Base-by-base conservation (phyloP, 2,329 filamentous ascomycete species). In the Thielaviopsis euricoi region DNA sequence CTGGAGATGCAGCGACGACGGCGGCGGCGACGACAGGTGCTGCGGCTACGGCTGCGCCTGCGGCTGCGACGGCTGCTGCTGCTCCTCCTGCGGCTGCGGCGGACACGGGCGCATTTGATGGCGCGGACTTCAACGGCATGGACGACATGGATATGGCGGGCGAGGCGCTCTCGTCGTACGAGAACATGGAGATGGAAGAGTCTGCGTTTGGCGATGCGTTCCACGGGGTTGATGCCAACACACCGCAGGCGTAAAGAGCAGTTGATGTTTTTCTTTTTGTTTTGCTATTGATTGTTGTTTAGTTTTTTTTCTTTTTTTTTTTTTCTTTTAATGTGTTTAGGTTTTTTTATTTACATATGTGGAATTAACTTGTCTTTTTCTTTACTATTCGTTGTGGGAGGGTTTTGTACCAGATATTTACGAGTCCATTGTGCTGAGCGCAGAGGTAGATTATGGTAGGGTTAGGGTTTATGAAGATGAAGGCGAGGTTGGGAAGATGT, bases 131-230 rank as follows among this genome's bases (percentile, higher is more conserved):
- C 63, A 77, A 76, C 65, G 79, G 80, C 25, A 72, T 85, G 7
- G 81, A 76, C 17, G 81, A 85, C 62, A 70, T 86, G 50, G 83
- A 89, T 67, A 82, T 83, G 23, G 85, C 84, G 0, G 85, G 83
- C 15, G 84, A 88, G 65, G 85, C 83, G 3, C 71, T 89, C 40
- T 82, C 82, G 2, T 79, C 79, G n/a, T 77, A 79, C 66, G 68
- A 83, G 55, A 76, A 78, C 64, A 78, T 83, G 72, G 85, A 84
- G 62, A 78, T 89, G 73, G 85, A 88, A 52, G 85, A 89, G 65
- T 88, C 84, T 40, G 87, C 86, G 1, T 93, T 93, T 71, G 87
- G 86, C 2, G 86, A 93, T 64, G 87, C 87, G 0, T 88, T 91
- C 70, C 86, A 89, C 64, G 80, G 78, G 4, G 77, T 82, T 13